These are phyloP conservation scores for Aspergillus kassunensis DNA, from an alignment of 495 filamentous ascomycete genomes.

Conservation along the genomic window DNA sequence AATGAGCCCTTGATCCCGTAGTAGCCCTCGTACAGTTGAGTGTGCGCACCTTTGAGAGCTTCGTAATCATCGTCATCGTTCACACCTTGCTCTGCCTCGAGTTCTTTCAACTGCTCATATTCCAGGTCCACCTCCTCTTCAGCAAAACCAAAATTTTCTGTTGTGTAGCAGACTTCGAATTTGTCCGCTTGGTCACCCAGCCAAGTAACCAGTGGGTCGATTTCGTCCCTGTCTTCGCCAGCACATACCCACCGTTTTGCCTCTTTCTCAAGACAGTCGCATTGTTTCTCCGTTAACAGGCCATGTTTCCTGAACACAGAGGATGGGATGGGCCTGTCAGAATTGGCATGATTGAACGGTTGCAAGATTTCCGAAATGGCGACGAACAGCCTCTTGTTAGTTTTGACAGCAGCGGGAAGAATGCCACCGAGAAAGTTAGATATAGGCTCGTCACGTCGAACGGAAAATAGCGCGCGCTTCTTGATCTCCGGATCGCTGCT, in stretches of 20 bases:
- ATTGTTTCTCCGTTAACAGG: slow-evolving; percentile 59
- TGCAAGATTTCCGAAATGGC: slow-evolving; percentile 46
- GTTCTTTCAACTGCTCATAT: slow-evolving; percentile 59
- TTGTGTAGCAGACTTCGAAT: slow-evolving; percentile 34
- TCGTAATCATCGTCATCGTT: slow-evolving; percentile 53
- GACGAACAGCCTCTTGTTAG: slow-evolving; percentile 42
- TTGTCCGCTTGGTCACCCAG: slow-evolving; percentile 48
- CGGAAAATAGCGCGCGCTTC: slow-evolving; percentile 62
- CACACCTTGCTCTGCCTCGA: slow-evolving; percentile 57
- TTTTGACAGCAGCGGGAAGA: slow-evolving; percentile 26
- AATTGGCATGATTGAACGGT: slow-evolving; percentile 35
- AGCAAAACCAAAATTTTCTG: slow-evolving; percentile 45
- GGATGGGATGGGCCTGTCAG: slow-evolving; percentile 18
- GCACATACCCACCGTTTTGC: slow-evolving; percentile 47
- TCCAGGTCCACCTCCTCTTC: slow-evolving; percentile 64
- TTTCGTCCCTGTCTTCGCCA: slow-evolving; percentile 21
- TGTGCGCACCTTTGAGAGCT: slow-evolving; percentile 44
- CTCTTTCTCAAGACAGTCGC: slow-evolving; percentile 55
- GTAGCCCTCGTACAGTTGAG: slow-evolving; percentile 46
- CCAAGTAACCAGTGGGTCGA: slow-evolving; percentile 58
- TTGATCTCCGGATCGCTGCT: slow-evolving; percentile 63
- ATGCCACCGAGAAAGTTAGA: slow-evolving; percentile 30
- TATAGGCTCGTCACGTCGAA: slow-evolving; percentile 35
- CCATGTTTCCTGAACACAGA: slow-evolving; percentile 42
- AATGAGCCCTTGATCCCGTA: slow-evolving; percentile 25